Evolutionary conservation across 164 flowering plant species (phyloP), one percentile per base, ranked within the genome.

Genomic region (Paratinospora sagittata): DNA sequence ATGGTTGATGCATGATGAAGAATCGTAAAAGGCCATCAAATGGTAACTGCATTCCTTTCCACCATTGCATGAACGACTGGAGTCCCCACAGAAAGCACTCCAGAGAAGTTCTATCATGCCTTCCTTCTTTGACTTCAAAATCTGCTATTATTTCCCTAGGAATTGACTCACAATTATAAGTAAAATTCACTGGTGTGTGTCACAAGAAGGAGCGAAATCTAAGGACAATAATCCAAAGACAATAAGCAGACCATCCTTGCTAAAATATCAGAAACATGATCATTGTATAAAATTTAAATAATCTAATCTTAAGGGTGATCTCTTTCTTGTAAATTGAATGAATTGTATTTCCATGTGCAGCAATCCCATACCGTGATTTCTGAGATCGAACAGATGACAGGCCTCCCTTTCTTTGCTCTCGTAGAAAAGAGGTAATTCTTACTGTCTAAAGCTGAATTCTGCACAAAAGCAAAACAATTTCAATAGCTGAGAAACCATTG

Each of bases 1-100:
- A 69, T 87, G 78, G 71, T 84, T 87, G 80, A 76, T 30, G 55
- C 88, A 87, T 19, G 87, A 79, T 17, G 76, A 74, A 26, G 88
- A 81, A 71, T 63, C 6, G 39, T 65, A 8, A 21, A 78, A 13
- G 65, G 65, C 57, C 19, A 37, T 26, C 72, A 78, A 77, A 49
- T 58, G 72, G 36, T 49, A 74, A 45, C 58, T 47, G 72, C 80
- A 83, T 41, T 24, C 62, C 37, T 34, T 67, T 60, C 64, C 81
- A 70, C 43, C 70, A 14, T 49, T 16, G 57, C 57, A 49, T 16
- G 57, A 49, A 45, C 81, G 74, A 24, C 68, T 63, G 41, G 77
- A 72, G 47, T 70, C 55, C 19, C 80, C 81, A 70, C 86, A 86
- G 55, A 86, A 78, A 16, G 66, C 27, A 37, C 36, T 61, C 82